Evolutionary conservation across 2,329 filamentous ascomycete genomes (phyloP).

Genomic region (Ophiostoma triangulosporum): DNA sequence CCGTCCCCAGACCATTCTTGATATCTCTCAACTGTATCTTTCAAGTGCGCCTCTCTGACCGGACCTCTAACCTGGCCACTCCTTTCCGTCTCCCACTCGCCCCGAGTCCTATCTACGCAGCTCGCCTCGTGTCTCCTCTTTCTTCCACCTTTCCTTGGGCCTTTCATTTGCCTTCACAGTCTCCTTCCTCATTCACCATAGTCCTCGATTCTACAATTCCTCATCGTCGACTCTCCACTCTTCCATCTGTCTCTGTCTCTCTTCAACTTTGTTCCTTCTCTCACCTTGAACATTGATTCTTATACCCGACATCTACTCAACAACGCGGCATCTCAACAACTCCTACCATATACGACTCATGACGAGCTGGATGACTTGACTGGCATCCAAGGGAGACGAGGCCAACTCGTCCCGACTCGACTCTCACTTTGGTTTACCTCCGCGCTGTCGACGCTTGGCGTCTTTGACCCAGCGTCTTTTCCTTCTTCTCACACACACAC

Average conservation of each 20-base stretch:
- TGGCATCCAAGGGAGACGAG: not conserved
- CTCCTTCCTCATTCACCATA: not conserved
- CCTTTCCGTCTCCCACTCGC: not conserved
- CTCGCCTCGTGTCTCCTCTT: not conserved
- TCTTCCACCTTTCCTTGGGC: not conserved
- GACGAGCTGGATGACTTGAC: not conserved
- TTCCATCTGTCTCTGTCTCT: not conserved
- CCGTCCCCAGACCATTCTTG: not conserved
- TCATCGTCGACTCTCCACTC: not conserved
- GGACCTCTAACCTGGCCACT: not conserved
- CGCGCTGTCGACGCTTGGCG: too few relatives aligned
- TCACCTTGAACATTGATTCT: not conserved
- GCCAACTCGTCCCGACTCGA: not conserved
- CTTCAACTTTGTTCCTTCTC: not conserved
- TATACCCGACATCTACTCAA: not conserved
- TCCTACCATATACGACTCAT: not conserved
- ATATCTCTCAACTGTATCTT: not conserved
- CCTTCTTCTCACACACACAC: not conserved
- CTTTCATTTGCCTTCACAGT: not conserved
- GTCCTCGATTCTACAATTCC: not conserved
- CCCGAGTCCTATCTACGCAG: not conserved
- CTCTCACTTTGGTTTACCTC: not conserved
- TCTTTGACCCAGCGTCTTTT: not conserved
- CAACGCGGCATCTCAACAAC: not conserved
- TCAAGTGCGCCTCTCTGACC: not conserved